Evolutionary conservation across 2,329 filamentous ascomycete species (phyloP).

Genomic region (Colletotrichum sp.): DNA sequence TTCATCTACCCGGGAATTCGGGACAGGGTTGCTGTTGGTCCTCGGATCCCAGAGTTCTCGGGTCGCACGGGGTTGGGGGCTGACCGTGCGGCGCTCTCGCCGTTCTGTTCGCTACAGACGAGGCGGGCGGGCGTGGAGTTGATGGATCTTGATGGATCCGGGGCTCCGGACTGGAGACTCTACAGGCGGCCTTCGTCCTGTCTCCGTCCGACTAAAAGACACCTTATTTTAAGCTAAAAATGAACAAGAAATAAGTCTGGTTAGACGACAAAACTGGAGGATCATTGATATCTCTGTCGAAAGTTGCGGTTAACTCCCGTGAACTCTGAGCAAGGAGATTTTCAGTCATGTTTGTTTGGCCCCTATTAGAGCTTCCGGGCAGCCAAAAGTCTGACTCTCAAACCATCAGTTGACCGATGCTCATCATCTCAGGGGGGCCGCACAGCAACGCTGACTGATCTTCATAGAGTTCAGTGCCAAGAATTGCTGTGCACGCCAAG

Average conservation of each 20-base stretch:
- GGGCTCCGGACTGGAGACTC: neutral
- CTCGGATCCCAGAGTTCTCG: neutral
- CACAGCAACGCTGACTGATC: neutral
- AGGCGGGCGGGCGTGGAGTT: neutral
- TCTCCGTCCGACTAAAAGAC: neutral
- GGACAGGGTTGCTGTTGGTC: neutral
- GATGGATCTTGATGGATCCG: neutral
- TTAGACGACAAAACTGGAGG: neutral
- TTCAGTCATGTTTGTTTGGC: neutral
- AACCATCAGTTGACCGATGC: neutral
- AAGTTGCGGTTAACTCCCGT: neutral
- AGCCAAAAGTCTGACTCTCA: neutral
- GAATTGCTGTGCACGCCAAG: slow-evolving; percentile 7
- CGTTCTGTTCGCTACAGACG: neutral
- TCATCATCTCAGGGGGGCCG: neutral
- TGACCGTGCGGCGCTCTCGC: neutral
- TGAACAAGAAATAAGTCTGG: neutral
- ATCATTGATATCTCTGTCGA: neutral
- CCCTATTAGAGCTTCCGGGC: neutral
- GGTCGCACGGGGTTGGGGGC: neutral
- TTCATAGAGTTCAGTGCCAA: slow-evolving; percentile 10
- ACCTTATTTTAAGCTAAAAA: neutral
- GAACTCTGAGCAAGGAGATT: neutral
- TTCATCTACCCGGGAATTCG: neutral
- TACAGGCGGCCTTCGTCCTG: neutral